Evolutionary conservation across 2,329 filamentous ascomycete species (phyloP).

Genomic region (Neofusicoccum parvum): DNA sequence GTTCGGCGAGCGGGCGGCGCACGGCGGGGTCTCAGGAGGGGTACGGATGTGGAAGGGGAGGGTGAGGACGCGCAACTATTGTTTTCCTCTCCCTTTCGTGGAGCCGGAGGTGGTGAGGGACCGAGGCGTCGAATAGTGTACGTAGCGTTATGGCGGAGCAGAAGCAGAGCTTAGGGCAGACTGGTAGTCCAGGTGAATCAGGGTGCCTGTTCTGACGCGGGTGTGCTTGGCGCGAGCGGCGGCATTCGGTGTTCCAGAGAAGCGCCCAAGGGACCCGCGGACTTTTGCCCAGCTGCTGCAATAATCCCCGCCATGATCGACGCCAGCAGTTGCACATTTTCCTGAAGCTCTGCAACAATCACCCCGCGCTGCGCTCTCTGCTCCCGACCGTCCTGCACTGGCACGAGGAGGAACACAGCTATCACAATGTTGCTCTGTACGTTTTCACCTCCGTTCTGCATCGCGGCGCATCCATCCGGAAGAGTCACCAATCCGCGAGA

Average conservation of each 20-base stretch:
- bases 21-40: slow-evolving; percentile 18
- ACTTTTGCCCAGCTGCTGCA: slow-evolving; percentile 3
- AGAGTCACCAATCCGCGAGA: neutral
- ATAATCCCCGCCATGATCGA: slow-evolving; percentile 17
- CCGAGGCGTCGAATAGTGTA: neutral
- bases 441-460: slow-evolving; percentile 23
- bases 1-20: neutral
- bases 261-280: neutral
- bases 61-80: neutral
- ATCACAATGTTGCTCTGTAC: slow-evolving; percentile 67
- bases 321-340: slow-evolving; percentile 8
- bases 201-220: slow-evolving; percentile 3
- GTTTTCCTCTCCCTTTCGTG: neutral
- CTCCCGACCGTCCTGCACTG: neutral
- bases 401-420: neutral
- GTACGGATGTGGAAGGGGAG: neutral
- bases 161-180: neutral
- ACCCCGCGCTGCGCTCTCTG: neutral
- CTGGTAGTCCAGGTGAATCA: slow-evolving; percentile 4
- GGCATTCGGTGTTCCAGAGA: neutral
- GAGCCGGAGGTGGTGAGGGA: neutral
- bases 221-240: slow-evolving; percentile 10
- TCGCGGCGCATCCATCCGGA: neutral
- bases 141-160: neutral
- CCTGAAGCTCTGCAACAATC: neutral